Evolutionary conservation across 2,329 filamentous ascomycete species (phyloP).

Genomic region (Ophidiomyces ophidiicola): DNA sequence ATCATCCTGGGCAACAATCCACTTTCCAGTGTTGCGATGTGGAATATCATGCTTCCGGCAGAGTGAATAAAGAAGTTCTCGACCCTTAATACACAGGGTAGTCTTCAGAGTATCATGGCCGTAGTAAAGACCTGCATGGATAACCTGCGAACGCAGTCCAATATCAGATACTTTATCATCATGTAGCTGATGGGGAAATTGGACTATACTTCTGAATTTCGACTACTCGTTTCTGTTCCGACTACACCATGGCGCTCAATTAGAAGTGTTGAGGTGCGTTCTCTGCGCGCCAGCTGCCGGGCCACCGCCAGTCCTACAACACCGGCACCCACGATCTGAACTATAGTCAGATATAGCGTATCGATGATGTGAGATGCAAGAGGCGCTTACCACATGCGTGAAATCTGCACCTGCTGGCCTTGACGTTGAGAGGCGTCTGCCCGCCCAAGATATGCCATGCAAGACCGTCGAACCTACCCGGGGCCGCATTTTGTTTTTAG

Average conservation of each 20-base stretch:
- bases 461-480: neutral
- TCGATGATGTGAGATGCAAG: neutral
- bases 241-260: conserved; percentile 65
- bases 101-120: conserved; percentile 66
- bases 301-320: conserved; percentile 73
- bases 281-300: conserved; percentile 52
- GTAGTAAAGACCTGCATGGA: conserved; percentile 93
- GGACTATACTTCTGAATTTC: conserved; percentile 64
- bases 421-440: conserved; percentile 35
- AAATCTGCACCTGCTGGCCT: conserved; percentile 42
- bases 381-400: conserved; percentile 44
- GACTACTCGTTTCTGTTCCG: conserved; percentile 76
- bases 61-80: conserved; percentile 63
- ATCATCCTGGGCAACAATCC: conserved; percentile 79
- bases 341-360: conserved; percentile 1
- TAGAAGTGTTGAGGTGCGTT: conserved; percentile 56
- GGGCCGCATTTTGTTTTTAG: no score
- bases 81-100: conserved; percentile 65
- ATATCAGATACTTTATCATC: neutral
- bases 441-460: neutral
- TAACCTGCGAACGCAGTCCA: conserved; percentile 47
- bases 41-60: conserved; percentile 57
- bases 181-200: conserved; percentile 3
- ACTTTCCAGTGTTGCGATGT: conserved; percentile 70
- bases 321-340: conserved; percentile 53